Base-by-base conservation (phyloP, 2,329 filamentous ascomycete genomes). In the Aschersonia sp. region DNA sequence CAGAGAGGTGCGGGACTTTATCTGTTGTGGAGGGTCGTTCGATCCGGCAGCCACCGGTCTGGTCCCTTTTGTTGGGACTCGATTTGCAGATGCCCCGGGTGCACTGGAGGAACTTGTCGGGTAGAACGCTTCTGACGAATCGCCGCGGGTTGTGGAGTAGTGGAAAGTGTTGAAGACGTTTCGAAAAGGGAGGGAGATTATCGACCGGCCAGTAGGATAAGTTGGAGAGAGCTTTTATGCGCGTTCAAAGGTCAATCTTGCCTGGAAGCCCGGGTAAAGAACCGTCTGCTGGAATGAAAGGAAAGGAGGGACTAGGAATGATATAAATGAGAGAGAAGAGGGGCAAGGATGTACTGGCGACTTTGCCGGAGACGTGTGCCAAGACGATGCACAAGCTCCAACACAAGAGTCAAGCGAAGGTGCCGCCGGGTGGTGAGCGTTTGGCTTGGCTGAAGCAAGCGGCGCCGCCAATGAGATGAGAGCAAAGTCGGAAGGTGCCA, bases 171-270 rank as follows among this genome's bases (percentile, higher is more conserved):
- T 52, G 45, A 61, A 49, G 52, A 59, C 56, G 49, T 48, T 56
- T 46, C 53, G 57, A 47, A 63, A 55, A 40, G 57, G 57, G 43
- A 50, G 50, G 52, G 43, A 60, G 52, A 48, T 56, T 51, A 49
- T 60, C 55, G 58, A 63, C 49, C 51, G 61, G 60, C 55, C 56
- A 56, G 45, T 53, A 49, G 35, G 62, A 55, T 54, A 58, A 51
- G 50, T 56, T 50, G 49, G 59, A 54, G 54, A 54, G 48, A 51
- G 54, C 49, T 37, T 53, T 43, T 33, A 53, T 50, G 52, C 55
- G 57, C 55, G 57, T 62, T 56, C 53, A 63, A 44, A 46, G 30
- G 32, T 45, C 40, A 9, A 14, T 42, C 40, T 22, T 22, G 7
- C 40, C 7, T n/a, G 10, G 11, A 42, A 12, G 40, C 4, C 40